These are phyloP conservation scores for Polychaeton citri DNA, from an alignment of 2,329 filamentous ascomycete species.

Conservation along the genomic window DNA sequence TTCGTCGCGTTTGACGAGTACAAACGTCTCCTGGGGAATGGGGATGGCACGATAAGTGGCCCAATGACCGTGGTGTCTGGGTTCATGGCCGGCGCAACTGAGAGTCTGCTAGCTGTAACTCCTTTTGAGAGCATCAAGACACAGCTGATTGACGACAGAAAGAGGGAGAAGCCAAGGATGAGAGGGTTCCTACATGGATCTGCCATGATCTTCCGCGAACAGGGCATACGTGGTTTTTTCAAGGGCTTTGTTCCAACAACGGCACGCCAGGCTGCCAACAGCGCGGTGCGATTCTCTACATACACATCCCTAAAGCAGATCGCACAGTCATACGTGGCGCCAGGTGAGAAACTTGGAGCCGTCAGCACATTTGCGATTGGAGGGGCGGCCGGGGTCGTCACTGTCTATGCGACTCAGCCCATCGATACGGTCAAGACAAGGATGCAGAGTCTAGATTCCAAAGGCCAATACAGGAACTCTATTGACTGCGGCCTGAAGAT, in stretches of 20 bases:
- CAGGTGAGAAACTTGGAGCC: slow-evolving; percentile 85
- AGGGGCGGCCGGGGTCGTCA: slow-evolving; percentile 77
- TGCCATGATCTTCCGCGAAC: slow-evolving; percentile 72
- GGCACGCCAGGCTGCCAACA: slow-evolving; percentile 87
- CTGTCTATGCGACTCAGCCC: slow-evolving; percentile 60
- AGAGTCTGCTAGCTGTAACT: slow-evolving; percentile 85
- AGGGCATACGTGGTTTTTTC: slow-evolving; percentile 85
- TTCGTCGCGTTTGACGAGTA: slow-evolving; percentile 97
- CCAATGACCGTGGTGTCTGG: slow-evolving; percentile 85
- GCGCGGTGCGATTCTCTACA: slow-evolving; percentile 81
- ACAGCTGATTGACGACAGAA: slow-evolving; percentile 93
- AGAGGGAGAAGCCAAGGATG: slow-evolving; percentile 72
- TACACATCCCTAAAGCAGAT: slow-evolving; percentile 87
- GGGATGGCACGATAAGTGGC: slow-evolving; percentile 76
- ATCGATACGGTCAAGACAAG: slow-evolving; percentile 90
- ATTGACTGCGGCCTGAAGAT: slow-evolving; percentile 72
- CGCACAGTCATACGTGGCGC: slow-evolving; percentile 82
- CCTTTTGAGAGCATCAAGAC: slow-evolving; percentile 98
- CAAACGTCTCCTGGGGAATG: slow-evolving; percentile 69
- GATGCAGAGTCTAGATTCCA: slow-evolving; percentile 93
- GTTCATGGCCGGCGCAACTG: slow-evolving; percentile 87
- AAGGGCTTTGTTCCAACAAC: slow-evolving; percentile 94
- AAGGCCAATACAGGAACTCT: slow-evolving; percentile 70
- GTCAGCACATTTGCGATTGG: slow-evolving; percentile 84
- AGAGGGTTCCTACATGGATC: slow-evolving; percentile 85